A percentile compares a stretch with the other conserved stretches of the same genome.
phyloP scores from a whole-genome alignment of 768 basidiomycete genomes.

The Pleurotus pulmonarius region DNA sequence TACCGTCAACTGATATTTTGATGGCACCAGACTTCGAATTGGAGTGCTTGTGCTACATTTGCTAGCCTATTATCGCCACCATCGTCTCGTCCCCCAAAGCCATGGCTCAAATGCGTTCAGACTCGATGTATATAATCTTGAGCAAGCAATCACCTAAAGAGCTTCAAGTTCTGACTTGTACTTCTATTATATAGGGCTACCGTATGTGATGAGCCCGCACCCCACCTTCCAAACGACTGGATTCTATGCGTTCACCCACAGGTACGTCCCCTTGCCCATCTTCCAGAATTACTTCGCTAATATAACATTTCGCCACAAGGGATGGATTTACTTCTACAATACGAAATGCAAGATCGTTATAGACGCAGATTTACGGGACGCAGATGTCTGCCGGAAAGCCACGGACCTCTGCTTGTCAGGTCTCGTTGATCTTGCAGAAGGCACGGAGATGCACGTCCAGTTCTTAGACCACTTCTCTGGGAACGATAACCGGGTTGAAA shows the following conservation, averaged over 20 bases:
- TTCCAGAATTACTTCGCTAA: not conserved
- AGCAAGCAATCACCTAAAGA: no score
- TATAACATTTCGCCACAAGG: slow-evolving; percentile 19
- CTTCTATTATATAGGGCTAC: no score
- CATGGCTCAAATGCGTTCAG: no score
- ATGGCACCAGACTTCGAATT: no score
- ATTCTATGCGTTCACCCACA: slow-evolving; percentile 4
- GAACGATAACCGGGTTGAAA: no score
- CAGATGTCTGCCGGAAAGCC: slow-evolving; percentile 25
- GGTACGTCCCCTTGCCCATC: not conserved
- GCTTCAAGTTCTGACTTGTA: no score
- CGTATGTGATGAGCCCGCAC: no score
- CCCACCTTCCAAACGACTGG: not conserved
- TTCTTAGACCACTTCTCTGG: slow-evolving; percentile 10
- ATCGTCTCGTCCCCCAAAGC: no score
- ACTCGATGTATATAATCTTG: no score
- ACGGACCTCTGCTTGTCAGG: slow-evolving; percentile 16
- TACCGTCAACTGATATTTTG: no score
- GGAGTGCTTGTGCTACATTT: no score
- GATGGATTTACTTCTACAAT: slow-evolving; percentile 49
- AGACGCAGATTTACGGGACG: slow-evolving; percentile 47
- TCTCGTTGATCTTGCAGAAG: slow-evolving; percentile 29
- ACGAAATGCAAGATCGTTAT: slow-evolving; percentile 34
- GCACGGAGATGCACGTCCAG: slow-evolving; percentile 40
- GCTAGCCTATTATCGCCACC: no score